Percentiles rank a stretch among this genome's conserved stretches.
phyloP scores from a whole-genome alignment of 2,329 filamentous ascomycete species.

The Colletotrichum endophyticum region DNA sequence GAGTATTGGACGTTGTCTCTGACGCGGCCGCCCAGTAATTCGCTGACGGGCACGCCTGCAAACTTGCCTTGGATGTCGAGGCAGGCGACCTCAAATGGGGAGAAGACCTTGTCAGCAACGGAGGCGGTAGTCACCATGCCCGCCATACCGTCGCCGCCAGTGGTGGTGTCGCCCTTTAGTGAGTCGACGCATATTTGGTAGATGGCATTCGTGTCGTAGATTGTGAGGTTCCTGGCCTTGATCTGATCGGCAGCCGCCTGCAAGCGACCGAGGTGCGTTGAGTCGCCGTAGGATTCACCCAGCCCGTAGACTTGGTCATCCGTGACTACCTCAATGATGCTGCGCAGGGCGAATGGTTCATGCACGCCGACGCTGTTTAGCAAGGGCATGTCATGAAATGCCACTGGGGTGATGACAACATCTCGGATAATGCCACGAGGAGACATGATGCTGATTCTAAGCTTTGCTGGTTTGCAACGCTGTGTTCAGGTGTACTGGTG shows the following conservation, averaged over 20 bases:
- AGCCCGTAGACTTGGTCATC: conserved; percentile 37
- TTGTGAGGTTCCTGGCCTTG: conserved; percentile 25
- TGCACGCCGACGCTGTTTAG: conserved; percentile 48
- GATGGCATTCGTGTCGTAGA: conserved; percentile 76
- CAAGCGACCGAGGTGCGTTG: conserved; percentile 38
- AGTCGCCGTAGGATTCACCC: conserved; percentile 46
- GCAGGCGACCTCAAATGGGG: conserved; percentile 46
- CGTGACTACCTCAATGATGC: conserved; percentile 43
- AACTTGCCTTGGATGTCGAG: conserved; percentile 47
- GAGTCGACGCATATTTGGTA: conserved; percentile 84
- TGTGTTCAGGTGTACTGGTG: not conserved
- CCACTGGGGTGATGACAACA: conserved; percentile 45
- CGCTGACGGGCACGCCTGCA: conserved; percentile 40
- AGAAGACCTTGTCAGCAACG: conserved; percentile 45
- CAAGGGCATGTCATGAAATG: conserved; percentile 49
- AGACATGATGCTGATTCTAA: conserved; percentile 26
- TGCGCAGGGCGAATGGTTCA: conserved; percentile 45
- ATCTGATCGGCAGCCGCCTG: conserved; percentile 33
- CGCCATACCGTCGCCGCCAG: conserved; percentile 68
- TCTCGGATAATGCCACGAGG: conserved; percentile 35
- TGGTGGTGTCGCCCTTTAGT: conserved; percentile 45
- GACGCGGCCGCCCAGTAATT: conserved; percentile 42
- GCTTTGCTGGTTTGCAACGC: not conserved
- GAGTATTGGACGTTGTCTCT: conserved; percentile 45
- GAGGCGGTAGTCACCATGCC: conserved; percentile 47